Conservation (phyloP, 2,329 filamentous ascomycete species). For the Dactylellina cionopaga region DNA sequence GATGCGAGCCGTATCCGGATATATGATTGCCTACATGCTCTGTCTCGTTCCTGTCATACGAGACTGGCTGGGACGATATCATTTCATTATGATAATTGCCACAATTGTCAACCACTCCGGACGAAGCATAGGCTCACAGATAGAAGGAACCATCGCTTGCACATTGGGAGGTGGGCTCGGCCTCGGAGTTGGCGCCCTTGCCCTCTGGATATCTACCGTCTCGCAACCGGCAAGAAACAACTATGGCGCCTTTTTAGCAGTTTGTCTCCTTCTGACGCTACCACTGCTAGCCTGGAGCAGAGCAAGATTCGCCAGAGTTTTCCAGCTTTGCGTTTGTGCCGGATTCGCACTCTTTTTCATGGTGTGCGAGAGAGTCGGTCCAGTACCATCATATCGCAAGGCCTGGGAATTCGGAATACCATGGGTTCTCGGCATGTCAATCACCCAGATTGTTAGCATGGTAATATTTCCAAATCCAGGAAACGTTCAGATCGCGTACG, state of each 20-base stretch:
- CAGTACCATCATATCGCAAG: conserved; percentile 58
- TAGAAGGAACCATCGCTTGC: conserved; percentile 68
- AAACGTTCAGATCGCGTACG: conserved; percentile 65
- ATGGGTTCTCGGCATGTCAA: conserved; percentile 68
- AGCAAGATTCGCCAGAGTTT: conserved; percentile 68
- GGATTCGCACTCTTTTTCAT: conserved; percentile 68
- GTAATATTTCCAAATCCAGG: conserved; percentile 68
- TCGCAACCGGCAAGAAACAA: conserved; percentile 67
- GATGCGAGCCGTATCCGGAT: conserved; percentile 60
- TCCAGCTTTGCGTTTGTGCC: conserved; percentile 68
- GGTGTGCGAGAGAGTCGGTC: conserved; percentile 62
- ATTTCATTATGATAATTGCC: conserved; percentile 69
- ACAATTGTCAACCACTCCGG: conserved; percentile 70
- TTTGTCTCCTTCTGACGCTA: conserved; percentile 68
- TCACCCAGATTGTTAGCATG: conserved; percentile 66
- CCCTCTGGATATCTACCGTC: conserved; percentile 59
- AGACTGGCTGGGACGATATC: conserved; percentile 67
- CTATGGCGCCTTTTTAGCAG: conserved; percentile 68
- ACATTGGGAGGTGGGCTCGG: conserved; percentile 67
- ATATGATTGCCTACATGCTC: conserved; percentile 68
- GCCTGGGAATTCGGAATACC: conserved; percentile 66
- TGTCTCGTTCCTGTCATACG: conserved; percentile 66
- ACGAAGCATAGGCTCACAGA: conserved; percentile 68
- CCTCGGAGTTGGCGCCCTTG: conserved; percentile 68
- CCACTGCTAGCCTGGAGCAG: conserved; percentile 66